These are phyloP conservation scores for Saururus chinensis DNA, from an alignment of 164 flowering plant genomes.

Conservation along the genomic window DNA sequence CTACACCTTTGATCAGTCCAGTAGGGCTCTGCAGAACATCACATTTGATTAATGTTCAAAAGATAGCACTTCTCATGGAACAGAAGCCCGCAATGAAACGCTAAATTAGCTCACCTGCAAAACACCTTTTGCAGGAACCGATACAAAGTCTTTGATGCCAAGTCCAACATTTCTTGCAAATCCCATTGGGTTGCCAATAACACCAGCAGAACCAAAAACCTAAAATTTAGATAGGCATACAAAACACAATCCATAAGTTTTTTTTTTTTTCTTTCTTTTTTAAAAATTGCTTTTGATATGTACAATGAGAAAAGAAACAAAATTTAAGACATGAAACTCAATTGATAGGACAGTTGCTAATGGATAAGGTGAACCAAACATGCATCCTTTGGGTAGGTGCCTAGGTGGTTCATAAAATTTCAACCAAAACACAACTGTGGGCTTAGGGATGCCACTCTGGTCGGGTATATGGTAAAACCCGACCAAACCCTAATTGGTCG, in stretches of 20 bases:
- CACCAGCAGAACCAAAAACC: slow-evolving; percentile 98
- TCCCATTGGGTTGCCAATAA: slow-evolving; percentile 95
- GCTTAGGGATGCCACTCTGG: no score
- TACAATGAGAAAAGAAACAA: background rate
- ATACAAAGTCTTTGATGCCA: slow-evolving; percentile 84
- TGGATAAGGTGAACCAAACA: no score
- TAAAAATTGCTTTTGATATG: background rate
- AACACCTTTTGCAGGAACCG: slow-evolving; percentile 67
- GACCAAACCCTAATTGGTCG: no score
- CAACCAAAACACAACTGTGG: no score
- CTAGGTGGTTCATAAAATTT: no score
- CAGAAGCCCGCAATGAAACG: no score
- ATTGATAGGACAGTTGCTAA: no score
- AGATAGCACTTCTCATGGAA: background rate
- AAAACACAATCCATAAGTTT: background rate
- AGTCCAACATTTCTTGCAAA: slow-evolving; percentile 80
- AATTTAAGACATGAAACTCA: no score
- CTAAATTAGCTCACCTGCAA: slow-evolving; percentile 36
- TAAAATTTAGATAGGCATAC: slow-evolving; percentile 13
- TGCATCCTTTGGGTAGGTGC: no score
- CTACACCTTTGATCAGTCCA: slow-evolving; percentile 74
- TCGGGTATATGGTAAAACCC: no score
- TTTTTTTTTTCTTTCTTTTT: background rate
- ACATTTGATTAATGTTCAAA: slow-evolving; percentile 3
- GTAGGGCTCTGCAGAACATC: slow-evolving; percentile 58